Evolutionary conservation across 192 early-diverging fungal species (phyloP).

Genomic region (Chytriomyces hyalinus): DNA sequence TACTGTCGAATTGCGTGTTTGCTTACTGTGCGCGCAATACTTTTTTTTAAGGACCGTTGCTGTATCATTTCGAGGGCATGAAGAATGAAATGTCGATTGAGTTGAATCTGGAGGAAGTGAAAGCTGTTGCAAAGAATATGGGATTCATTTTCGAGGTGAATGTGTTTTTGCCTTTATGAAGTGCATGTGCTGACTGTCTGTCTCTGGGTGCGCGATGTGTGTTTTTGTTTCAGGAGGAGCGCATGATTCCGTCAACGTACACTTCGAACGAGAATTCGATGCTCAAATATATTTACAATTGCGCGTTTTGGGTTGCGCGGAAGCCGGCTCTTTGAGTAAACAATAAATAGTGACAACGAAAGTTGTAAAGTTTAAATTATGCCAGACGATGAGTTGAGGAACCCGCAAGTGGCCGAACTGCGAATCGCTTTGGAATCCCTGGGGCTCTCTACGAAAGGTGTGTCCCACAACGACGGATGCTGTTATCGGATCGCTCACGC

Average conservation of each 20-base stretch:
- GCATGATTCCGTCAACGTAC: slow-evolving; percentile 69
- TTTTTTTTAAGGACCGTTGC: slow-evolving; percentile 70
- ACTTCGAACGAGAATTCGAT: slow-evolving; percentile 77
- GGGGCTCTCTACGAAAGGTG: slow-evolving; percentile 16
- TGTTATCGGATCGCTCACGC: background rate
- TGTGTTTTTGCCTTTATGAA: no score
- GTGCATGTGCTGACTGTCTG: no score
- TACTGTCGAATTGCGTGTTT: background rate
- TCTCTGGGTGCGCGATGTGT: slow-evolving; percentile 24
- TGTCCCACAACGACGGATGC: no score
- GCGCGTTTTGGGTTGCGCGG: slow-evolving; percentile 70
- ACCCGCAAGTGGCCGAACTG: background rate
- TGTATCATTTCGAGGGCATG: slow-evolving; percentile 94
- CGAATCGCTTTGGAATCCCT: background rate
- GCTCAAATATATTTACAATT: slow-evolving; percentile 81
- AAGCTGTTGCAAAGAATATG: slow-evolving; percentile 42
- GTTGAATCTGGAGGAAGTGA: slow-evolving; percentile 82
- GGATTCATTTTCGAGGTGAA: slow-evolving; percentile 69
- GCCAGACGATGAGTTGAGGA: no score
- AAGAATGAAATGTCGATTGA: slow-evolving; percentile 83
- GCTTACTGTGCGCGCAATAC: background rate
- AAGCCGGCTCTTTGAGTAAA: slow-evolving; percentile 43
- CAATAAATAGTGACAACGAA: background rate
- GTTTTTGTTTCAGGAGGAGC: slow-evolving; percentile 52
- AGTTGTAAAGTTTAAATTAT: no score